Base-by-base conservation (phyloP, 2,329 filamentous ascomycete genomes). In the Venturia asperata region DNA sequence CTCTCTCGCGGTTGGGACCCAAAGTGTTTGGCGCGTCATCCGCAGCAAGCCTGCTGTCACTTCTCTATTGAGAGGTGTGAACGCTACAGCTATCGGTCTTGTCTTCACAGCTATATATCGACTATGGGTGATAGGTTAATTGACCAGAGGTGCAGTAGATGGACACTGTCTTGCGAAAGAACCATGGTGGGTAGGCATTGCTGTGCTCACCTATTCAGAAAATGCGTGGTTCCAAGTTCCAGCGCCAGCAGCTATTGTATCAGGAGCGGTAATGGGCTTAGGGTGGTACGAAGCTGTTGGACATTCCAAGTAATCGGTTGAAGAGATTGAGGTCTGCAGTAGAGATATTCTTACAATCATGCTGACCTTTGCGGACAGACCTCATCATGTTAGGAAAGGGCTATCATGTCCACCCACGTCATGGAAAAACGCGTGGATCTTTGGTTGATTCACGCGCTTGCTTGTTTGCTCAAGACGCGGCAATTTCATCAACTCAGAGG, bases 181-280 rank as follows among this genome's bases (percentile, higher is more conserved):
- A 69, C 75, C 77, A 1, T 79, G 74, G 76, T 80, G 77, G 77
- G 77, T 79, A 0, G 77, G 78, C n/a, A 74, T 79, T 27, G 72
- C 76, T 39, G 74, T 76, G 1, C 65, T 77, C 7, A 74, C 73
- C 9, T 79, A 78, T 69, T 75, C 75, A 0, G 76, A 75, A 41
- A 76, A 72, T 41, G 74, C 73, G 37, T 76, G 76, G 73, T 78
- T 78, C 62, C 68, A 69, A n/a, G 66, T 78, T 1, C 72, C 74
- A 13, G 74, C 77, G n/a, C 73, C 76, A 0, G 21, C 74, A 39
- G 76, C 77, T 4, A 78, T 79, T 64, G 21, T 77, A 6, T 64
- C 76, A 11, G 77, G 77, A 2, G 76, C 74, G 7, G 69, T 75
- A 1, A 67, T 78, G 66, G 77, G 77, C 0, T 55, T 79, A 61